phyloP scores from a whole-genome alignment of 257 asterid species.

The Rauvolfia tetraphylla region DNA sequence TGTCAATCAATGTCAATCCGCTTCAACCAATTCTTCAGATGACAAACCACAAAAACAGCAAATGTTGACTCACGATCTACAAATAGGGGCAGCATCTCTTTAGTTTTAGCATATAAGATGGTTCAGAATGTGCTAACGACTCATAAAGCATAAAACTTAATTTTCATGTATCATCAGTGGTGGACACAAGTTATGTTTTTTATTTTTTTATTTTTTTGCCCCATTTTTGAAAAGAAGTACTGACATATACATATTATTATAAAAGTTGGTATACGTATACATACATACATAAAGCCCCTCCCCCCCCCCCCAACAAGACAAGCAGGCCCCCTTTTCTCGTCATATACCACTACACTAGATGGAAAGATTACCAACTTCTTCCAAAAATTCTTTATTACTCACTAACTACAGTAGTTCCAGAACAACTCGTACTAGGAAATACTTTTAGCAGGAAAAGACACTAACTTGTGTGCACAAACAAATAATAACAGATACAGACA shows the following conservation, averaged over 20 bases:
- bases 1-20: no score
- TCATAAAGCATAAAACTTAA: no score
- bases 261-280: no score
- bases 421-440: not conserved
- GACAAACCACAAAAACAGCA: not conserved
- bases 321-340: not conserved
- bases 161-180: no score
- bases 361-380: not conserved
- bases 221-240: no score
- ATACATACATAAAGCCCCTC: no score
- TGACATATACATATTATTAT: no score
- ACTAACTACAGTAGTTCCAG: not conserved
- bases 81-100: not conserved
- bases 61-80: not conserved
- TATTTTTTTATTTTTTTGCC: no score
- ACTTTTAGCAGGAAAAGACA: not conserved
- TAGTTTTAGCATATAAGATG: not conserved
- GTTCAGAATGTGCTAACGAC: not conserved
- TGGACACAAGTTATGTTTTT: no score
- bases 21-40: not conserved
- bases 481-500: not conserved
- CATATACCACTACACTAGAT: not conserved
- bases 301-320: no score
- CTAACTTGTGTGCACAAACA: not conserved
- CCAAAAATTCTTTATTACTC: not conserved